phyloP scores from a whole-genome alignment of 2,329 filamentous ascomycete genomes.

The Fusarium armeniacum region DNA sequence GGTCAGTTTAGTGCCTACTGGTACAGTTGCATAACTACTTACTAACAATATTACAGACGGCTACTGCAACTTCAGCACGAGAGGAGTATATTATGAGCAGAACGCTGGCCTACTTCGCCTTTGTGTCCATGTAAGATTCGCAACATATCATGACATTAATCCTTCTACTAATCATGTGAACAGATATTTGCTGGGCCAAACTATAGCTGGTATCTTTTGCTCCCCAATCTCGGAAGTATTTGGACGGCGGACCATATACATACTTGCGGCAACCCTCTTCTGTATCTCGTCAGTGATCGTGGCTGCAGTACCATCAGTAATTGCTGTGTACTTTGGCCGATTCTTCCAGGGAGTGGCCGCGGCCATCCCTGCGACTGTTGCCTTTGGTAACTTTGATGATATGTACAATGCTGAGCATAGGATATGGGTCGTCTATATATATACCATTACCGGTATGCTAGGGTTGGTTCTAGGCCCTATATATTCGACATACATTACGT shows the following conservation, averaged over 20 bases:
- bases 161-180: not conserved
- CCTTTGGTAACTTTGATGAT: constrained; percentile 17
- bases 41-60: not conserved
- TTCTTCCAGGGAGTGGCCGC: constrained; percentile 10
- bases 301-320: constrained; percentile 4
- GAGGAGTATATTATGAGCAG: constrained; percentile 6
- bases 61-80: constrained; percentile 4
- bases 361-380: constrained; percentile 14
- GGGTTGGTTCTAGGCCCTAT: constrained; percentile 11
- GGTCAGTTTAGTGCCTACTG: not conserved
- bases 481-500: constrained; percentile 5
- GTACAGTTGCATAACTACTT: not conserved
- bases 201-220: constrained; percentile 11
- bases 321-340: constrained; percentile 3
- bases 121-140: constrained; percentile 8
- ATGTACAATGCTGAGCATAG: constrained; percentile 20
- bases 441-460: constrained; percentile 21
- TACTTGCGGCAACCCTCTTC: constrained; percentile 7
- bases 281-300: constrained; percentile 6
- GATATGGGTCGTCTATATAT: constrained; percentile 21
- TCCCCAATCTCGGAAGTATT: constrained; percentile 15
- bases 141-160: not conserved
- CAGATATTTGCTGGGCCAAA: constrained; percentile 10
- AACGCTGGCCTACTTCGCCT: constrained; percentile 10
- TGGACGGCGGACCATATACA: constrained; percentile 9